Evolutionary conservation across 1,284 basidiomycete genomes (phyloP), one percentile per base, ranked within the genome.

Genomic region (Tilletia horrida): DNA sequence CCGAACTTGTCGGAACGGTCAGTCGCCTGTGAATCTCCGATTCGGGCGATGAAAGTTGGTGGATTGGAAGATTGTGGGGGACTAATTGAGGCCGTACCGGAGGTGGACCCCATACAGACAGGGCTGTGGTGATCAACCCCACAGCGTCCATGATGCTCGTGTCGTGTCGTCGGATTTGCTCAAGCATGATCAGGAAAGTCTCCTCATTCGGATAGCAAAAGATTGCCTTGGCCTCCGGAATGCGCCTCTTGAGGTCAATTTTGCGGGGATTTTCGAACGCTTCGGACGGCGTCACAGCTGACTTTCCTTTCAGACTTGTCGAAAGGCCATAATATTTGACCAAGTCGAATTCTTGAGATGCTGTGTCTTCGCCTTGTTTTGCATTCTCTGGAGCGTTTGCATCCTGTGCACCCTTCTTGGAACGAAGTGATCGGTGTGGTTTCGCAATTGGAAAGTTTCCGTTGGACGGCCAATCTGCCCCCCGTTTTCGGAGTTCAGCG

Each of bases 131-230:
- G 55, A 59, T 59, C 13, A 59, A 29, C 9, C 27, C 27, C 16
- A 59, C 31, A 16, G 29, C 55, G 35, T 59, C 55, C 13, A 27
- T 7, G 3, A 59, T 40, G 29, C 31, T 35, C 27, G 27, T 7
- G 14, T 16, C 14, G 14, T 59, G 55, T 59, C 31, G 27, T 29
- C 55, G 55, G 25, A 59, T 21, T 7, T 31, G 29, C 31, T 59
- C 55, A 21, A 59, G 55, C 9, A 59, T 16, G 55, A 59, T 59
- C 13, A 40, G n/a, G 55, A 59, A 59, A 9, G 55, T 59, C 27
- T 59, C 55, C n/a, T 59, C 55, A 27, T 59, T 59, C 6, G 55
- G 55, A 40, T 29, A 59, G 55, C 55, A 59, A 16, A 35, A 29
- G 55, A 59, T 59, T 8, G 13, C 14, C 55, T 31, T 8, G 27